Evolutionary conservation across 805 yeast genomes (phyloP).

Genomic region (Suhomyces sp.): DNA sequence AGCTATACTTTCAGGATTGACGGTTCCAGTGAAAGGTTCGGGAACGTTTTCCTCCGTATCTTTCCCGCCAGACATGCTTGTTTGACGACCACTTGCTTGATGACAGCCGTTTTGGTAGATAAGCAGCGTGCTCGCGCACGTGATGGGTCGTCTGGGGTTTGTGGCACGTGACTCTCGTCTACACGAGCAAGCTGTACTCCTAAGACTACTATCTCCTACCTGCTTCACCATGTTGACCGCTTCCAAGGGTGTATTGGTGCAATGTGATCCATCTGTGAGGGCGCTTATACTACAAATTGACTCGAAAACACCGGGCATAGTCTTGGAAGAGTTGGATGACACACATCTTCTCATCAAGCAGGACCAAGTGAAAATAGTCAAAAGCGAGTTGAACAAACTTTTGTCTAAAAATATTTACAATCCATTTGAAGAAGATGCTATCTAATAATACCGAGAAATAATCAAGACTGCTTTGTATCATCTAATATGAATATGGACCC

Average conservation of each 20-base stretch:
- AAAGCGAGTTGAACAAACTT: slow-evolving; percentile 69
- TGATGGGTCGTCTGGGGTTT: too few relatives aligned
- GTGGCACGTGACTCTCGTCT: neutral
- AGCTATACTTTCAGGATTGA: neutral
- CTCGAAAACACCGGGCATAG: slow-evolving; percentile 67
- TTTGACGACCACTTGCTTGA: neutral
- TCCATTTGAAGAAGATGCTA: slow-evolving; percentile 61
- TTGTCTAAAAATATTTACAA: slow-evolving; percentile 82
- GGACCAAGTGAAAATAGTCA: slow-evolving; percentile 70
- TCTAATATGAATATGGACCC: too few relatives aligned
- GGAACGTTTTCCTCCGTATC: neutral
- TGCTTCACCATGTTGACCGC: slow-evolving; percentile 37
- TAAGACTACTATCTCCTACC: too few relatives aligned
- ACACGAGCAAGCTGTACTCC: neutral
- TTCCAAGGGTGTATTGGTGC: slow-evolving; percentile 41
- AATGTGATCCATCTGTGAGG: slow-evolving; percentile 86
- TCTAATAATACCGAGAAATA: neutral
- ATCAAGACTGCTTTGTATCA: neutral
- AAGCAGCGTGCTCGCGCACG: neutral
- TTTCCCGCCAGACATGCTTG: neutral
- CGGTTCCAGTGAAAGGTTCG: neutral
- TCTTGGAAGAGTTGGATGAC: slow-evolving; percentile 78
- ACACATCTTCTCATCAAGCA: slow-evolving; percentile 83
- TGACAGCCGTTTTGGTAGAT: neutral
- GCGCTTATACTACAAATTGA: slow-evolving; percentile 86